A percentile compares a stretch with the other conserved stretches of the same genome.
Conservation (phyloP, 2,329 filamentous ascomycete genomes). For the Paraphoma chrysanthemicola region DNA sequence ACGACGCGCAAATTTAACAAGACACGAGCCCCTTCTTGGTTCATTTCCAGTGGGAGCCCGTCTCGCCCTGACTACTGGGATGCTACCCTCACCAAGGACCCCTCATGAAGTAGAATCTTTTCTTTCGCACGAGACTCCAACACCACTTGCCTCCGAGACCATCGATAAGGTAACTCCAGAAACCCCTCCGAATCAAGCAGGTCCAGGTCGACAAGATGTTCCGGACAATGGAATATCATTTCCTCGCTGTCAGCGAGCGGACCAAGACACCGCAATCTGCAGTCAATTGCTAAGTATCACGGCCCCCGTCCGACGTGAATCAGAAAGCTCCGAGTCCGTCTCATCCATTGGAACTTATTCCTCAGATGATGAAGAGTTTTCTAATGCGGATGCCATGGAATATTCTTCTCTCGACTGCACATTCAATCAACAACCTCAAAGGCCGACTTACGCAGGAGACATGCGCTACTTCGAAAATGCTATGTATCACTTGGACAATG, state of each 20-base stretch:
- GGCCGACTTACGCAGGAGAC: not conserved
- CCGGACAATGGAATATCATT: not conserved
- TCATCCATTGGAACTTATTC: not conserved
- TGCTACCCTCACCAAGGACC: slow-evolving; percentile 7
- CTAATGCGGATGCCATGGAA: not conserved
- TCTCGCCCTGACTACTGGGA: slow-evolving; percentile 13
- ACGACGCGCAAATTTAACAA: not conserved
- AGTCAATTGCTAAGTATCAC: slow-evolving; percentile 17
- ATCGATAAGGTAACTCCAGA: not conserved
- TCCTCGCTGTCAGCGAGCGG: not conserved
- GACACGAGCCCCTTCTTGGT: not conserved
- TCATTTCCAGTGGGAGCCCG: not conserved
- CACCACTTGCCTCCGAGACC: not conserved
- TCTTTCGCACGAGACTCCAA: too few species aligned
- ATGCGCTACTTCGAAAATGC: slow-evolving; percentile 8
- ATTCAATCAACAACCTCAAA: not conserved
- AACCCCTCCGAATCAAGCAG: too few species aligned
- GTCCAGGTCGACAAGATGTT: not conserved
- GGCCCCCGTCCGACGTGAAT: slow-evolving; percentile 8
- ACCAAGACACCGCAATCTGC: not conserved
- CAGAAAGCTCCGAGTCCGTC: slow-evolving; percentile 2
- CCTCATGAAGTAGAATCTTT: not conserved
- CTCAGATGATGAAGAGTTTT: not conserved
- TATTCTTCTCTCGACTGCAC: not conserved
- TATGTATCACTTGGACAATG: slow-evolving; percentile 5